phyloP scores from a whole-genome alignment of 305 asterid species.

The Solanum hybrid region DNA sequence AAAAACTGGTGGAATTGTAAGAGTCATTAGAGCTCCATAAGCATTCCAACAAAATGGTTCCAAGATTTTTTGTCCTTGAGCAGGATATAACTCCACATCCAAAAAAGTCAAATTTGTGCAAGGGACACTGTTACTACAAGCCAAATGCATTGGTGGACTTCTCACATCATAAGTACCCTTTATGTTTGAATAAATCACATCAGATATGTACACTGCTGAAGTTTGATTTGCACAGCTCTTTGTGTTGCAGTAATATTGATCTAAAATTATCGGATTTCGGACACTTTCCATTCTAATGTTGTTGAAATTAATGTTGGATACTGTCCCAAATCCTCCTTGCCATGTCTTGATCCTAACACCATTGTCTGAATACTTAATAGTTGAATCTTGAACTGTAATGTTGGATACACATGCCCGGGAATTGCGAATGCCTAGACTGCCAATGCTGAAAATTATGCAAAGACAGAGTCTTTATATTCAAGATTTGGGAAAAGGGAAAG shows the following conservation, averaged over 20 bases:
- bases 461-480: neutral
- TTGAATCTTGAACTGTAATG: conserved; percentile 61
- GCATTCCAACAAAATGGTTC: conserved; percentile 88
- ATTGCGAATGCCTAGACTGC: conserved; percentile 70
- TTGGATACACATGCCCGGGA: conserved; percentile 71
- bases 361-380: conserved; percentile 70
- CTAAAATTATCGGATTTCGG: conserved; percentile 72
- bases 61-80: conserved; percentile 33
- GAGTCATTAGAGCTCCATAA: conserved; percentile 38
- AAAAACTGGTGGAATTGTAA: conserved; percentile 57
- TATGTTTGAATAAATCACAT: conserved; percentile 38
- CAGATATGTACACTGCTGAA: conserved; percentile 54
- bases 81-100: conserved; percentile 58
- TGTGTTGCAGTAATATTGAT: conserved; percentile 65
- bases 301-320: conserved; percentile 36
- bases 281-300: conserved; percentile 75
- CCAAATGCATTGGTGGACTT: conserved; percentile 69
- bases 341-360: conserved; percentile 88
- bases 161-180: conserved; percentile 77
- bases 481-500: neutral
- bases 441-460: conserved; percentile 46
- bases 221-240: conserved; percentile 55
- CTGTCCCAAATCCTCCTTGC: conserved; percentile 87
- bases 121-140: conserved; percentile 67
- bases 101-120: conserved; percentile 62